phyloP scores from a whole-genome alignment of 805 yeast species.

The Maudiozyma barnettii region DNA sequence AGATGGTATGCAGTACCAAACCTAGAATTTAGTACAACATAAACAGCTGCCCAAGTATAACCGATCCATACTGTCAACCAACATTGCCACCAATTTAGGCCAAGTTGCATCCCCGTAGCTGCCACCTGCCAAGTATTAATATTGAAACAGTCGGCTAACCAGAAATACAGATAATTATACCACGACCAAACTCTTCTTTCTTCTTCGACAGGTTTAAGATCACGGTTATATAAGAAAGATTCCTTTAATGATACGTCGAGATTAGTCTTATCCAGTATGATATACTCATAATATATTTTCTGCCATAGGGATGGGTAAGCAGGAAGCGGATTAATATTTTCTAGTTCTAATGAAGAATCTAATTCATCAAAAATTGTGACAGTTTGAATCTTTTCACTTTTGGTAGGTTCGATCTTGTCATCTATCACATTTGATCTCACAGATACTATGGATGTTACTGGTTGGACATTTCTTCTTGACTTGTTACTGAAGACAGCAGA shows the following conservation, averaged over 20 bases:
- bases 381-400: not conserved
- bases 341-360: not conserved
- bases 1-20: constrained; percentile 71
- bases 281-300: constrained; percentile 6
- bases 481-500: constrained; percentile 13
- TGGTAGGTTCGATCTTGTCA: not conserved
- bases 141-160: constrained; percentile 84
- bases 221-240: constrained; percentile 58
- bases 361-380: not conserved
- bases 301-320: constrained; percentile 2
- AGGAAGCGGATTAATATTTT: not conserved
- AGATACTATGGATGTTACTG: constrained; percentile 5
- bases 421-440: not conserved
- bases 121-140: constrained; percentile 86
- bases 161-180: constrained; percentile 66
- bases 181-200: constrained; percentile 68
- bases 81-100: constrained; percentile 78
- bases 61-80: constrained; percentile 88
- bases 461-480: constrained; percentile 1
- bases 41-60: constrained; percentile 54
- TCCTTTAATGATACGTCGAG: constrained; percentile 42
- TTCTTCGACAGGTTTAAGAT: constrained; percentile 64
- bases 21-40: constrained; percentile 57
- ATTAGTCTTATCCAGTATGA: constrained; percentile 6
- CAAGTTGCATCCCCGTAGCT: constrained; percentile 65